Evolutionary conservation across 352 stramenopile species (phyloP).

Genomic region (Elongisporangium anandrum): DNA sequence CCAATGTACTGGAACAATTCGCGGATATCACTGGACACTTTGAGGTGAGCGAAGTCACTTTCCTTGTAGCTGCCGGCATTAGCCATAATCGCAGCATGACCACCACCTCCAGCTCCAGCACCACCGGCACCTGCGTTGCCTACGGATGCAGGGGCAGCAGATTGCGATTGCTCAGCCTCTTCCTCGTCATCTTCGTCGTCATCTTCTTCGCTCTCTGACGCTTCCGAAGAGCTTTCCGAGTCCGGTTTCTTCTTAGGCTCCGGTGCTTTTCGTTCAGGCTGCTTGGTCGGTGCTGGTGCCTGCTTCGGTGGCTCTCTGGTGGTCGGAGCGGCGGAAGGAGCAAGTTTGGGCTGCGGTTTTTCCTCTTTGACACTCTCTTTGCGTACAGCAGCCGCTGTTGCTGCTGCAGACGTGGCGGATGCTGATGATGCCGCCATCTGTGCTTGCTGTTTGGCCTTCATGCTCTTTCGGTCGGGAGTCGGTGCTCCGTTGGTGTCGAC

Average conservation of each 20-base stretch:
- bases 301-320: slow-evolving; percentile 2
- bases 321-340: slow-evolving; percentile 1
- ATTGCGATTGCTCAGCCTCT: slow-evolving; percentile 33
- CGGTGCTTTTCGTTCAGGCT: slow-evolving; percentile 31
- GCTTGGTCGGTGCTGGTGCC: slow-evolving; percentile 11
- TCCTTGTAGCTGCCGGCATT: slow-evolving; percentile 83
- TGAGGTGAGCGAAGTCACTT: slow-evolving; percentile 83
- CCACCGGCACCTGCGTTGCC: slow-evolving; percentile 1
- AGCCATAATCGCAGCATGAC: slow-evolving; percentile 56
- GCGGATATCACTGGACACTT: slow-evolving; percentile 87
- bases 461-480: slow-evolving; percentile 46
- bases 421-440: slow-evolving; percentile 1
- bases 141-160: slow-evolving; percentile 7
- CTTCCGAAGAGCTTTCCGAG: slow-evolving; percentile 65
- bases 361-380: slow-evolving; percentile 4
- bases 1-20: slow-evolving; percentile 94
- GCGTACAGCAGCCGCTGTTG: slow-evolving; percentile 3
- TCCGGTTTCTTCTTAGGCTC: slow-evolving; percentile 50
- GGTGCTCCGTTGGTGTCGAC: slow-evolving; percentile 77
- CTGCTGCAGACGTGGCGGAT: slow-evolving; percentile 3
- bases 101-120: slow-evolving; percentile 4
- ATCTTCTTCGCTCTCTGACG: slow-evolving; percentile 60
- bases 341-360: slow-evolving; percentile 5
- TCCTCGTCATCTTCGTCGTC: slow-evolving; percentile 66
- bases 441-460: slow-evolving; percentile 24